Evolutionary conservation across 108 stramenopile genomes (phyloP).

Genomic region (Schizochytrium sp.): DNA sequence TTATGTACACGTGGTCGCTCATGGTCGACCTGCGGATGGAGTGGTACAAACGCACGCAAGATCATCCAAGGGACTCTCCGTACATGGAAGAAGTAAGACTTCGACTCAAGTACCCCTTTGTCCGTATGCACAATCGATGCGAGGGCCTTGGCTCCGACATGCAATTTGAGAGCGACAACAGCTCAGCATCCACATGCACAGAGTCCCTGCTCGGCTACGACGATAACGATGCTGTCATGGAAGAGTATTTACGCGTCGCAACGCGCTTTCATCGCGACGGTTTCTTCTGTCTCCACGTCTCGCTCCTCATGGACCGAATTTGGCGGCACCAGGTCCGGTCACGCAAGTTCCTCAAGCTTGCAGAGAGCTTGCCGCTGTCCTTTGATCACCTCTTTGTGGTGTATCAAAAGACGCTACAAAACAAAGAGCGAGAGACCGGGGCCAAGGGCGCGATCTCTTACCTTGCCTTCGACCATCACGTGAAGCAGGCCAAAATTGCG

Average conservation of each 20-base stretch:
- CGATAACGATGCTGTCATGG: background rate
- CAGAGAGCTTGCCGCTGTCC: background rate
- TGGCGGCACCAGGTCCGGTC: background rate
- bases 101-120: background rate
- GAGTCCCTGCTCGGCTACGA: no score
- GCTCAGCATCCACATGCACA: no score
- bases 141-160: no score
- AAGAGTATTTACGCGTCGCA: background rate
- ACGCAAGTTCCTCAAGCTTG: background rate
- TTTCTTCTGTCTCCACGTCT: background rate
- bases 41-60: background rate
- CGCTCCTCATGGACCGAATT: background rate
- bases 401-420: background rate
- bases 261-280: background rate
- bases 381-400: background rate
- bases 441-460: background rate
- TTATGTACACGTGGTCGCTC: background rate
- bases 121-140: no score
- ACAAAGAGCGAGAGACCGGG: background rate
- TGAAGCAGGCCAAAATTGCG: background rate
- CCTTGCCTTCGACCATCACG: conserved; percentile 1
- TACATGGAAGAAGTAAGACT: background rate
- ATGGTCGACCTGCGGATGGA: background rate
- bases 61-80: background rate
- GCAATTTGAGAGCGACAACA: no score